Evolutionary conservation across 768 basidiomycete genomes (phyloP), one percentile per base, ranked within the genome.

Genomic region (Coprinellus aureogranulatus): DNA sequence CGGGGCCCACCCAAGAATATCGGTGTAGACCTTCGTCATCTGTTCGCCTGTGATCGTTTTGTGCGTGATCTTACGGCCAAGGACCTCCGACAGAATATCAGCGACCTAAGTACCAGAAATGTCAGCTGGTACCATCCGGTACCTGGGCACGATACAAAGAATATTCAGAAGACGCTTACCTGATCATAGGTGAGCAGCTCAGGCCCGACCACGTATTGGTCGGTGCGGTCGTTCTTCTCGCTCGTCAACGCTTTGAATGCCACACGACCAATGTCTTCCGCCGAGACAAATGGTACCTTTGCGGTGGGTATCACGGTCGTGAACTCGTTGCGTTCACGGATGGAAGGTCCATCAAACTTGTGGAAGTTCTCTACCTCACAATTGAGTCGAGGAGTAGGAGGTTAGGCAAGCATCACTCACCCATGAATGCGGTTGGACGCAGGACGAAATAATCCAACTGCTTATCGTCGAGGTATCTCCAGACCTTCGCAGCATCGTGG

Each of bases 171-270:
- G 4, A 30, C 20, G 44, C 65, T 4, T 18, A 70, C 71, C 58
- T 70, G 52, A 55, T 68, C 68, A 37, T 68, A 71, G 1, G 67
- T 62, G 18, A 65, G 47, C 12, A 67, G 53, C 30, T 69, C 68
- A 1, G 70, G 69, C 9, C 71, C 71, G 27, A 72, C 51, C 11
- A 72, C 59, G 30, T 61, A 60, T 4, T 54, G 55, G 41, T 65
- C 60, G 9, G 51, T 54, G 23, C 62, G 54, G 11, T 60, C 57
- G 47, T 59, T 62, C 34, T 62, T 58, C 18, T 65, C 62, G 23
- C 58, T 58, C 11, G 62, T 59, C 4, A 72, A 60, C 10, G 68
- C 67, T 12, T 63, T 59, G 58, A 63, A 58, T 1, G 64, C 68
- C 1, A 61, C 61, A 12, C 62, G 57, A 9, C 65, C 69, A 25